Percentiles rank a stretch among this genome's conserved stretches.
Conservation (phyloP, 108 stramenopile species). For the Skeletonema potamos region DNA sequence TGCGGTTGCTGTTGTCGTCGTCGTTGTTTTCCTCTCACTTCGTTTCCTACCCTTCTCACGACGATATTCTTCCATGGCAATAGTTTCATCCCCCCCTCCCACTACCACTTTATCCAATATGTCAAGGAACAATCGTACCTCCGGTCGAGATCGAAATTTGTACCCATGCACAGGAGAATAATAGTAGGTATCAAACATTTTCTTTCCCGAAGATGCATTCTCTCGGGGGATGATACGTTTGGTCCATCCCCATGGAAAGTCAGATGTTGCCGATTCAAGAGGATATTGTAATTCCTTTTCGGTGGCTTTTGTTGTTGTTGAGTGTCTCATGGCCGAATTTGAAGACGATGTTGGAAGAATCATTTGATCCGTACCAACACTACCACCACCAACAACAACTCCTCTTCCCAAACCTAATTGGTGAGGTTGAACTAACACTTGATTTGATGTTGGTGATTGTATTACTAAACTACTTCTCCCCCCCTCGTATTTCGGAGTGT, state of each 20-base stretch:
- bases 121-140: conserved; percentile 17
- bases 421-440: background rate
- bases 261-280: conserved; percentile 15
- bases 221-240: conserved; percentile 13
- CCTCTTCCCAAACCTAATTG: background rate
- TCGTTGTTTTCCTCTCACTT: background rate
- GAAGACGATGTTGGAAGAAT: background rate
- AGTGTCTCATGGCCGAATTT: background rate
- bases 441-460: background rate
- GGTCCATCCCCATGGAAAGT: conserved; percentile 25
- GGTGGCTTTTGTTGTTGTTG: background rate
- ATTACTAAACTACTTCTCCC: too few relatives aligned
- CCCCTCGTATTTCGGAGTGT: background rate
- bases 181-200: conserved; percentile 13
- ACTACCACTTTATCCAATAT: conserved; percentile 3
- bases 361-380: background rate
- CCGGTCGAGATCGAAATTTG: conserved; percentile 30
- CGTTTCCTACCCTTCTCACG: background rate
- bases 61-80: conserved; percentile 8
- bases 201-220: background rate
- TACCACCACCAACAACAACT: too few relatives aligned
- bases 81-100: conserved; percentile 9
- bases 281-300: conserved; percentile 8
- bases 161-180: conserved; percentile 14
- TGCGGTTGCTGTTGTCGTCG: background rate